These are phyloP conservation scores for Ogataea paradorogensis DNA, from an alignment of 805 yeast genomes.

Conservation along the genomic window DNA sequence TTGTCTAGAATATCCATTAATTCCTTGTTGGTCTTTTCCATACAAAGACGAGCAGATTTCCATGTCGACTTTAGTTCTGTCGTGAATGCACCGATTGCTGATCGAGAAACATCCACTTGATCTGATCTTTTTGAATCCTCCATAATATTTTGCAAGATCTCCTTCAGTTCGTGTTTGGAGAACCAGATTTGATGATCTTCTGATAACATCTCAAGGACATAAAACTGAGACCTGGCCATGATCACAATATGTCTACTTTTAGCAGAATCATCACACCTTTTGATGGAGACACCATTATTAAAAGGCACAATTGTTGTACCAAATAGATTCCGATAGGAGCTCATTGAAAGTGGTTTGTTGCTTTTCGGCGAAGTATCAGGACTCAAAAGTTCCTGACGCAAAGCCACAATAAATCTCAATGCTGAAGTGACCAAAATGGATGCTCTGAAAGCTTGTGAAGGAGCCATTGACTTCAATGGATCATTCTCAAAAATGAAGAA, in stretches of 20 bases:
- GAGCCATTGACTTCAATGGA: constrained; percentile 55
- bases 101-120: constrained; percentile 38
- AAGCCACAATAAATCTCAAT: constrained; percentile 59
- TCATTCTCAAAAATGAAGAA: constrained; percentile 73
- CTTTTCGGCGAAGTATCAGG: constrained; percentile 57
- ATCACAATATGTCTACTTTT: constrained; percentile 50
- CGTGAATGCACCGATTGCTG: constrained; percentile 53
- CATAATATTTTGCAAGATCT: constrained; percentile 42
- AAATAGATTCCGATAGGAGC: constrained; percentile 61
- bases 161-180: constrained; percentile 48
- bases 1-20: constrained; percentile 41
- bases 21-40: constrained; percentile 38
- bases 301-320: constrained; percentile 63
- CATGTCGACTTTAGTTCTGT: constrained; percentile 51
- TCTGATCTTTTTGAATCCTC: constrained; percentile 36
- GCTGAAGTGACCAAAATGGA: constrained; percentile 65
- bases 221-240: constrained; percentile 49
- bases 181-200: constrained; percentile 47
- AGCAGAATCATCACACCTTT: constrained; percentile 30
- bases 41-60: constrained; percentile 44
- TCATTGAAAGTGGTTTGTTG: constrained; percentile 59
- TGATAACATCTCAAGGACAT: constrained; percentile 47
- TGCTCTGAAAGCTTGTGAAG: constrained; percentile 66
- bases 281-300: constrained; percentile 39
- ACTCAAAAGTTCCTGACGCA: constrained; percentile 50